Base-by-base conservation (phyloP, 2,329 filamentous ascomycete species). In the Fusarium sp. region DNA sequence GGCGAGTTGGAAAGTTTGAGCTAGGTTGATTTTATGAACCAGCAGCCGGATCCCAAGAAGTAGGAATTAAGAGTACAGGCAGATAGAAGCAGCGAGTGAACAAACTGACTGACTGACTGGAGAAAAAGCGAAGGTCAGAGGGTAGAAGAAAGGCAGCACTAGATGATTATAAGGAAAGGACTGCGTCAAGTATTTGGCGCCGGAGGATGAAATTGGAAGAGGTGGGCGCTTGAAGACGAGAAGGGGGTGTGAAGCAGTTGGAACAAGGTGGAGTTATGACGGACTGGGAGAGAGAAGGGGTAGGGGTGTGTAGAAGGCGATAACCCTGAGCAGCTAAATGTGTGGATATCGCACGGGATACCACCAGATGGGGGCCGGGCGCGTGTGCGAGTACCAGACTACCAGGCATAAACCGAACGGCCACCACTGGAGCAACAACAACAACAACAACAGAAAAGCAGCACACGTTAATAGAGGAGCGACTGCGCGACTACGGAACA, bases 131-230 rank as follows among this genome's bases (percentile, higher is more conserved):
- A 68, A 59, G 56, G 60, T 62, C 55, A 56, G 23, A 62, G 49
- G 65, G 60, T 63, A 63, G 63, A 58, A 56, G 22, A 59, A 53
- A 67, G 72, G 72, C 72, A 71, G 69, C 67, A 65, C 62, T 62
- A 65, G 62, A 71, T 46, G 66, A 53, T 74, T 74, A 74, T 74
- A 74, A 73, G 65, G 61, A 62, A 72, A 73, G 61, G 52, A 71
- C 63, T 73, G 67, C 58, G 65, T 70, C 62, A 63, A 73, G 71
- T 65, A 60, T 74, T 74, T 74, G 72, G 72, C 72, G 72, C 72
- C 70, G 65, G 47, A 66, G 67, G 64, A 71, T 69, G 61, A 71
- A 61, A 57, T 62, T 65, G 59, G 57, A 56, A 62, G 65, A 70
- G 65, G 71, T 73, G 65, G 71, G 71, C 66, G 68, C 65, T 68